Conservation (phyloP, 495 filamentous ascomycete species). For the Aspergillus homomorphus region DNA sequence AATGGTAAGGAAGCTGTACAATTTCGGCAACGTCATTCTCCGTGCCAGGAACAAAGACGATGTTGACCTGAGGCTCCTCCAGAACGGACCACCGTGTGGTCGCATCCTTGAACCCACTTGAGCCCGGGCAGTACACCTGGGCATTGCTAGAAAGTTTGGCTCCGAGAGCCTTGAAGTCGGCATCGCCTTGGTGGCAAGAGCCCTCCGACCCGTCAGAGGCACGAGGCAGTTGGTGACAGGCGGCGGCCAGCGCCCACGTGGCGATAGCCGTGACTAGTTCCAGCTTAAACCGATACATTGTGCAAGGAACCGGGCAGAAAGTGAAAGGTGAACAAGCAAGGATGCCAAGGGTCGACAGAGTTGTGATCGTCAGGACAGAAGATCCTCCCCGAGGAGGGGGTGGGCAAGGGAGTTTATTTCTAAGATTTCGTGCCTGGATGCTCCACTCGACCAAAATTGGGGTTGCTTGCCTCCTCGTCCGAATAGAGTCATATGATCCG, state of each 20-base stretch:
- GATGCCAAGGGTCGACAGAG: neutral
- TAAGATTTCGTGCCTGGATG: too few species aligned
- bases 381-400: too few species aligned
- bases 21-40: slow-evolving; percentile 51
- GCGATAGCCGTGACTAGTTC: slow-evolving; percentile 21
- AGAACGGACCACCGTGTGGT: slow-evolving; percentile 44
- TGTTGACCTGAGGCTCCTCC: slow-evolving; percentile 38
- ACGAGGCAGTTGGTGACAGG: slow-evolving; percentile 11
- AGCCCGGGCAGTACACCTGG: slow-evolving; percentile 43
- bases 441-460: too few species aligned
- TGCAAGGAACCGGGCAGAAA: neutral
- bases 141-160: slow-evolving; percentile 39
- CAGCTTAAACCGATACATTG: slow-evolving; percentile 25
- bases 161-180: slow-evolving; percentile 14
- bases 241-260: slow-evolving; percentile 22
- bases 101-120: slow-evolving; percentile 35
- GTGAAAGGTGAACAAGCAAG: slow-evolving; percentile 1
- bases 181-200: slow-evolving; percentile 13
- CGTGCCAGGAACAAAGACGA: slow-evolving; percentile 47
- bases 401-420: too few species aligned
- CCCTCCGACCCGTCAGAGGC: neutral
- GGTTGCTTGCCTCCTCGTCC: too few species aligned
- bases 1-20: slow-evolving; percentile 28
- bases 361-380: too few species aligned
- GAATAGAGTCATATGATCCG: too few species aligned